phyloP scores from a whole-genome alignment of 805 yeast species.

The Candida mattraensis region DNA sequence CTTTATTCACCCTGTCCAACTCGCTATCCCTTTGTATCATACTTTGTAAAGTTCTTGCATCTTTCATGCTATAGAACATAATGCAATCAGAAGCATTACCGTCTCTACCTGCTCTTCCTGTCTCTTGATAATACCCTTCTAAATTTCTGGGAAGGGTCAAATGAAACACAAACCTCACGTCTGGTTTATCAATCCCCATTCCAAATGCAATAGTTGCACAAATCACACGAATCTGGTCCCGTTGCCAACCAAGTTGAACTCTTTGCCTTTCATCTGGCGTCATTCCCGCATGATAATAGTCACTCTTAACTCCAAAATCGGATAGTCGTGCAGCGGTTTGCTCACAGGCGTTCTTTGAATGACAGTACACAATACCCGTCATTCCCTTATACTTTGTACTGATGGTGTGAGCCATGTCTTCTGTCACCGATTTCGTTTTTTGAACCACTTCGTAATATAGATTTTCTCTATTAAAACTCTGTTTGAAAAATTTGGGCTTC shows the following conservation, averaged over 20 bases:
- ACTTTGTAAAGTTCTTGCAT: slow-evolving; percentile 71
- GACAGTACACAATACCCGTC: slow-evolving; percentile 92
- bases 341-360: slow-evolving; percentile 87
- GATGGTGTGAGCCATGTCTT: slow-evolving; percentile 60
- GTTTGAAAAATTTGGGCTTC: slow-evolving; percentile 68
- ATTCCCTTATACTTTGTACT: slow-evolving; percentile 47
- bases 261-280: slow-evolving; percentile 64
- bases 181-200: slow-evolving; percentile 98
- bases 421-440: slow-evolving; percentile 57
- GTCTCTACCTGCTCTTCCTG: slow-evolving; percentile 98
- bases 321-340: slow-evolving; percentile 63
- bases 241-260: slow-evolving; percentile 86
- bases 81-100: slow-evolving; percentile 81
- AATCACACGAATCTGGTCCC: slow-evolving; percentile 65
- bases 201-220: slow-evolving; percentile 99
- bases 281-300: slow-evolving; percentile 96
- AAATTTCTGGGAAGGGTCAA: slow-evolving; percentile 83
- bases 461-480: slow-evolving; percentile 90
- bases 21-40: slow-evolving; percentile 78
- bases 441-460: slow-evolving; percentile 72
- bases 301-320: slow-evolving; percentile 62
- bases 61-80: slow-evolving; percentile 76
- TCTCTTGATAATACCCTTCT: slow-evolving; percentile 97
- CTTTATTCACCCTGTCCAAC: slow-evolving; percentile 60
- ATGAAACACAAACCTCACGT: slow-evolving; percentile 90